These are phyloP conservation scores for Colletotrichum liaoningense DNA, from an alignment of 2,329 filamentous ascomycete genomes.

Conservation along the genomic window DNA sequence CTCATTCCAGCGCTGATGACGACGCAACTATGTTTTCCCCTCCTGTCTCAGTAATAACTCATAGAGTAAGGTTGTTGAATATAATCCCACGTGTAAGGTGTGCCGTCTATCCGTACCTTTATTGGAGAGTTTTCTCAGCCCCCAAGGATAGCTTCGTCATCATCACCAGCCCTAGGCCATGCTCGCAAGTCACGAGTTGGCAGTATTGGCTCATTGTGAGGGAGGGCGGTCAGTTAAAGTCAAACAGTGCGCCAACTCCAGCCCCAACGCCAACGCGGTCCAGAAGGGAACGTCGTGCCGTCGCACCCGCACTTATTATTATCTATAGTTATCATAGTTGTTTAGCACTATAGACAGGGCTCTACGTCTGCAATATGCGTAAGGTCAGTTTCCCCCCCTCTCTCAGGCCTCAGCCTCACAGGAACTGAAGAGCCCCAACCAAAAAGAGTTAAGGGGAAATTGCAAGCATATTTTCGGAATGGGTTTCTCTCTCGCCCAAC, in stretches of 20 bases:
- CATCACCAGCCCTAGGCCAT: background rate
- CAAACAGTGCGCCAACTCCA: background rate
- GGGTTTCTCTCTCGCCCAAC: background rate
- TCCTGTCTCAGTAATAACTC: background rate
- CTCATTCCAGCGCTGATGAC: conserved; percentile 1
- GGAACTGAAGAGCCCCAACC: background rate
- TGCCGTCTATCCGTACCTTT: background rate
- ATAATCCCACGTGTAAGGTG: background rate
- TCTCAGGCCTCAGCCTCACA: background rate
- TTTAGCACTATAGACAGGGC: background rate
- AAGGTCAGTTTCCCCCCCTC: background rate
- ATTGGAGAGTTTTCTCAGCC: background rate
- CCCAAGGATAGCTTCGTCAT: conserved; percentile 8
- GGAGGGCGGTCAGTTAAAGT: background rate
- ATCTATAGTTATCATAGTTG: background rate
- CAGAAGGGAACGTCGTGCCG: background rate
- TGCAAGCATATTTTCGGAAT: conserved; percentile 15
- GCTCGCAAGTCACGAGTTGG: background rate
- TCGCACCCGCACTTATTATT: background rate
- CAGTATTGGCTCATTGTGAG: background rate
- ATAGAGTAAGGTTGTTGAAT: background rate
- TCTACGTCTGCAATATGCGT: background rate
- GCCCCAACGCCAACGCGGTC: background rate
- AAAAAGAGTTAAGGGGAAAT: conserved; percentile 9
- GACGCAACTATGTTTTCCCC: background rate